Base-by-base conservation (phyloP, 192 early-diverging fungal genomes). In the Umbelopsis ramanniana region DNA sequence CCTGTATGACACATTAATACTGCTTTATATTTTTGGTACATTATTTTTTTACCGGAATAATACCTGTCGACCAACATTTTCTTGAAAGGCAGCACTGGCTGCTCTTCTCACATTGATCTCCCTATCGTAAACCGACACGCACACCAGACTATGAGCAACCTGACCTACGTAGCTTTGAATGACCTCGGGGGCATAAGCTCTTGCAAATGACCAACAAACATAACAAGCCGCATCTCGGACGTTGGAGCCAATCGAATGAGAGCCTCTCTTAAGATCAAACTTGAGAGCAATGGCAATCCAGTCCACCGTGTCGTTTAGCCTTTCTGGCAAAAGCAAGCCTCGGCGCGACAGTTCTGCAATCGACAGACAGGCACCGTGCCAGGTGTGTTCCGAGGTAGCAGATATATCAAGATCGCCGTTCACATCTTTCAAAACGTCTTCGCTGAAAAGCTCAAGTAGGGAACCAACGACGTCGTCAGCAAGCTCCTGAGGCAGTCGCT, bases 191-290 rank as follows among this genome's bases (percentile, higher is more conserved):
- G 91, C 89, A 74, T 97, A 94, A 0, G 95, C 93, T 33, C 97
- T 87, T 24, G 96, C 96, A 80, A 99, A 96, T 26, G 96, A 95
- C 97, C 97, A 99, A 77, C 93, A 92, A 12, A 97, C 95, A 82
- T 99, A 99, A 72, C 96, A 96, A 37, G 94, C 94, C 0, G 97
- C 94, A 76, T 99, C 97, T 35, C 97, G 90, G 0, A 99, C 96
- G 78, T 96, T 92, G 12, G 94, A 83, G 4, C 97, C 97, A 46
- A 99, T 88, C 29, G 97, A 97, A 45, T 96, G 92, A 33, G 92
- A 86, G 4, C 96, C 97, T 37, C 91, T 87, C 76, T 92, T 90
- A 33, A 94, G 83, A 78, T 99, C 97, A 79, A 96, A 99, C 48
- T 84, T 88, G 5, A 99, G 84, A 8, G 94, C 90, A 24, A 82